A percentile compares a stretch with the other conserved stretches of the same genome.
Evolutionary conservation across 2,329 filamentous ascomycete species (phyloP).

Genomic region (Chalaropsis ovoidea): DNA sequence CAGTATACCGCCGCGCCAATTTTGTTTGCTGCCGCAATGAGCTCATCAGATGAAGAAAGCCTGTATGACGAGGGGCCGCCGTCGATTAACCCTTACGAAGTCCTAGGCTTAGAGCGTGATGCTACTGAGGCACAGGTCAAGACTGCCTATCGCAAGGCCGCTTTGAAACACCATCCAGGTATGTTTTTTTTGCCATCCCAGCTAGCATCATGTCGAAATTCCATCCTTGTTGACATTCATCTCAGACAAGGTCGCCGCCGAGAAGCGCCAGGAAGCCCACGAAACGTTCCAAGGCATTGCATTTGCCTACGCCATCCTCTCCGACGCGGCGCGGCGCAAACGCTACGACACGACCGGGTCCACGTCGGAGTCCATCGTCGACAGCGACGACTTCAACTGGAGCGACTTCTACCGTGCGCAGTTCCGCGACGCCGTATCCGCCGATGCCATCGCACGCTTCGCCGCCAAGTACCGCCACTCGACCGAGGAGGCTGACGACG

Average conservation of each 20-base stretch:
- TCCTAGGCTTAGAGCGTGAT: slow-evolving; percentile 59
- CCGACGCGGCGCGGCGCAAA: slow-evolving; percentile 65
- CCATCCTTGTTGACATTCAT: background rate
- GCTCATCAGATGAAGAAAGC: slow-evolving; percentile 15
- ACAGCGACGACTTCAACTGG: slow-evolving; percentile 81
- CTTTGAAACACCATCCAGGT: slow-evolving; percentile 80
- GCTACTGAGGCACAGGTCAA: slow-evolving; percentile 76
- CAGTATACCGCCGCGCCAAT: too few species aligned
- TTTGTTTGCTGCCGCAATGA: background rate
- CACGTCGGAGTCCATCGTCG: slow-evolving; percentile 70
- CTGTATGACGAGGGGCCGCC: slow-evolving; percentile 47
- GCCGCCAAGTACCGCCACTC: slow-evolving; percentile 71
- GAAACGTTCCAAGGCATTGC: slow-evolving; percentile 79
- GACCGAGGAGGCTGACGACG: slow-evolving; percentile 69
- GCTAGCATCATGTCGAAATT: background rate
- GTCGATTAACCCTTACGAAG: slow-evolving; percentile 63
- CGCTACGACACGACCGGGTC: slow-evolving; percentile 87
- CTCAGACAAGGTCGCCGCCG: slow-evolving; percentile 65
- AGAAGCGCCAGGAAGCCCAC: slow-evolving; percentile 62
- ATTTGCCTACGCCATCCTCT: slow-evolving; percentile 88
- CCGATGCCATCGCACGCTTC: slow-evolving; percentile 65
- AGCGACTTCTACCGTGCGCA: slow-evolving; percentile 78
- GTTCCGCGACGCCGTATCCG: slow-evolving; percentile 64
- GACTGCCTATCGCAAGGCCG: slow-evolving; percentile 80
- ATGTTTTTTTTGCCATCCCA: slow-evolving; percentile 29